A percentile compares a stretch with the other conserved stretches of the same genome.
Evolutionary conservation across 2,329 filamentous ascomycete species (phyloP).

Genomic region (Emmonsiellopsis sp.): DNA sequence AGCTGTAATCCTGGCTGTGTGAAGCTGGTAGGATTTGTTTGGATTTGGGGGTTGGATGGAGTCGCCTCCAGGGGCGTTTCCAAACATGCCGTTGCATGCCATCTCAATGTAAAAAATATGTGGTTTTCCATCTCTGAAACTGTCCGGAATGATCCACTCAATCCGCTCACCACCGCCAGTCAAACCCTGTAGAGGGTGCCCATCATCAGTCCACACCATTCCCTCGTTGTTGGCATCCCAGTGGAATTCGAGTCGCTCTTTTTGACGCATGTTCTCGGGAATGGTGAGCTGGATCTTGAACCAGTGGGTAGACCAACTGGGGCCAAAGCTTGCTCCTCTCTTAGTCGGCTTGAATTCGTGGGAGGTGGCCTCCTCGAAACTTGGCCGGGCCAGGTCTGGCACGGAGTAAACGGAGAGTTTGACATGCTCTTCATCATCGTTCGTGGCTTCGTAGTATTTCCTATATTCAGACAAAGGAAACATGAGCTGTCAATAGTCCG

Average conservation of each 20-base stretch:
- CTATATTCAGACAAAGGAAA: constrained; percentile 26
- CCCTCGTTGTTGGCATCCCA: constrained; percentile 95
- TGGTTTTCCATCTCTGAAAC: constrained; percentile 73
- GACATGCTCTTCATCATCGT: constrained; percentile 63
- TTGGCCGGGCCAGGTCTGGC: constrained; percentile 66
- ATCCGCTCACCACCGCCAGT: constrained; percentile 80
- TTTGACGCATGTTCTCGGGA: constrained; percentile 60
- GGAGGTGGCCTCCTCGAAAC: constrained; percentile 73
- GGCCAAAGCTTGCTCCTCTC: constrained; percentile 74
- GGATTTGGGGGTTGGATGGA: constrained; percentile 80
- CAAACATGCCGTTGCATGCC: constrained; percentile 98
- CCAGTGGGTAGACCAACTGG: constrained; percentile 97
- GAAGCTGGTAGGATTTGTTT: constrained; percentile 69
- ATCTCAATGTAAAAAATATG: constrained; percentile 94
- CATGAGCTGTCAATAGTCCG: background rate
- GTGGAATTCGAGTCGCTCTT: constrained; percentile 83
- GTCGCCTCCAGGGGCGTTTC: constrained; percentile 75
- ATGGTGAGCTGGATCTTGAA: constrained; percentile 76
- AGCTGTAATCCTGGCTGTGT: constrained; percentile 74
- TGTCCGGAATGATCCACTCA: constrained; percentile 81
- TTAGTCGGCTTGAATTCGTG: constrained; percentile 66
- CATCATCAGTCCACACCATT: constrained; percentile 84
- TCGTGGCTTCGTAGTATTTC: constrained; percentile 61
- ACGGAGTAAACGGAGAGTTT: constrained; percentile 81
- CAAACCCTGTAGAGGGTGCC: constrained; percentile 82